Base-by-base conservation (phyloP, 345 rosid genomes). In the Eucalyptus dawsonii region DNA sequence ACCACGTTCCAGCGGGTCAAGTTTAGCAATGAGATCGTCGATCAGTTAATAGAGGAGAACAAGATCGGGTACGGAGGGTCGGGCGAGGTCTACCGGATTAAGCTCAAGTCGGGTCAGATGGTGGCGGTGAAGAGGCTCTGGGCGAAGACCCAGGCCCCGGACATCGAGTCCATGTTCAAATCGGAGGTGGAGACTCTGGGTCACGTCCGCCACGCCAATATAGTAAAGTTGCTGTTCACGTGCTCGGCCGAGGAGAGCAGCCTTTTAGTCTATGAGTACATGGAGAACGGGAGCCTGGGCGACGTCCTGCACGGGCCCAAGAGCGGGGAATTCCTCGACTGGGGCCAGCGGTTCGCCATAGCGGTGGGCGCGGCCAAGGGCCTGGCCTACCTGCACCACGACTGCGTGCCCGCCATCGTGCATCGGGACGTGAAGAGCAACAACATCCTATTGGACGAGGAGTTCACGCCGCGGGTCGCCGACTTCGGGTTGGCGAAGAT, bases 371-470 rank as follows among this genome's bases (percentile, higher is more conserved):
- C 94, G 1, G 97, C 97, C 6, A 93, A 92, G 86, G 99, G 99
- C 34, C 91, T 96, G 86, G 95, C 97, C 87, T 96, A 97, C 87
- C 86, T 96, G 90, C 99, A 97, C 56, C 98, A 94, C 47, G 99
- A 97, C 87, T 94, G 94, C 25, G 93, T 91, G 86, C 97, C 97
- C 27, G 88, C 95, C 17, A 96, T 97, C 45, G 91, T 97, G 89
- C 97, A 97, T 91, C 93, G 99, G 31, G 99, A 96, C 87, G 97
- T 97, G 65, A 97, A 95, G 95, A 95, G 97, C 76, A 95, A 93
- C 91, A 97, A 96, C 24, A 95, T 97, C 40, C 89, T 97, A 67
- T 87, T 97, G 91, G 98, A 95, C 86, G 92, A 88, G 11, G 97
- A 95, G 67, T 92, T 95, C 94, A 91, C 56, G 80, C 95, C 98